These are phyloP conservation scores for Lactifluus volemus DNA, from an alignment of 768 basidiomycete species.

Conservation along the genomic window DNA sequence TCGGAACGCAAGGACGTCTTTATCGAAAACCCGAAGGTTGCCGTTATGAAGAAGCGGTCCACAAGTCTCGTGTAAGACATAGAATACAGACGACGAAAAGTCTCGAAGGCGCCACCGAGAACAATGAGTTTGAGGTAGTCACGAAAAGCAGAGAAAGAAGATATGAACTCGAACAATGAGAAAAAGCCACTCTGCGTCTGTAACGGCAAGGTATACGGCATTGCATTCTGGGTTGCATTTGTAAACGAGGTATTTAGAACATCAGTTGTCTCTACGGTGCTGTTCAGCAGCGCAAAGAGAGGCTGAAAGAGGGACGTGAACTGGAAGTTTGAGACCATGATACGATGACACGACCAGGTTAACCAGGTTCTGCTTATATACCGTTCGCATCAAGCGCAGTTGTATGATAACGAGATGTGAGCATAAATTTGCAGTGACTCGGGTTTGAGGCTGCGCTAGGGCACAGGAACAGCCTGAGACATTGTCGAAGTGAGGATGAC, in stretches of 20 bases:
- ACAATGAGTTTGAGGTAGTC: conserved; percentile 60
- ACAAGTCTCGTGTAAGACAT: conserved; percentile 36
- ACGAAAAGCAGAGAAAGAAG: conserved; percentile 45
- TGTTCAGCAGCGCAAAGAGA: conserved; percentile 1
- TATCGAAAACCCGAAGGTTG: no score
- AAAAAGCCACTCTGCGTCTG: conserved; percentile 23
- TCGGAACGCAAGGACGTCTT: no score
- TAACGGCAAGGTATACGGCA: background rate
- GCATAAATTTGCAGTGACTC: background rate
- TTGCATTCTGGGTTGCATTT: background rate
- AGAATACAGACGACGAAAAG: conserved; percentile 39
- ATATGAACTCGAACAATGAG: conserved; percentile 35
- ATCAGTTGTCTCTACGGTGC: background rate
- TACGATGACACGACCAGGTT: background rate
- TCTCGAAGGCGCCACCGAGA: conserved; percentile 55
- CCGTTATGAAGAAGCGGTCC: conserved; percentile 54
- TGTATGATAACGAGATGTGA: background rate
- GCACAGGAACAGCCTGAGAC: background rate
- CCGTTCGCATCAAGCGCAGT: background rate
- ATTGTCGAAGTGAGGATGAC: background rate
- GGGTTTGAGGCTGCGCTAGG: background rate
- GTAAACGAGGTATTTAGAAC: background rate
- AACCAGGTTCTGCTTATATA: background rate
- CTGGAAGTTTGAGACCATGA: conserved; percentile 2
- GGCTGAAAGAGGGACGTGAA: background rate